Evolutionary conservation across 108 stramenopile genomes (phyloP).

Genomic region (Schizochytrium sp.): DNA sequence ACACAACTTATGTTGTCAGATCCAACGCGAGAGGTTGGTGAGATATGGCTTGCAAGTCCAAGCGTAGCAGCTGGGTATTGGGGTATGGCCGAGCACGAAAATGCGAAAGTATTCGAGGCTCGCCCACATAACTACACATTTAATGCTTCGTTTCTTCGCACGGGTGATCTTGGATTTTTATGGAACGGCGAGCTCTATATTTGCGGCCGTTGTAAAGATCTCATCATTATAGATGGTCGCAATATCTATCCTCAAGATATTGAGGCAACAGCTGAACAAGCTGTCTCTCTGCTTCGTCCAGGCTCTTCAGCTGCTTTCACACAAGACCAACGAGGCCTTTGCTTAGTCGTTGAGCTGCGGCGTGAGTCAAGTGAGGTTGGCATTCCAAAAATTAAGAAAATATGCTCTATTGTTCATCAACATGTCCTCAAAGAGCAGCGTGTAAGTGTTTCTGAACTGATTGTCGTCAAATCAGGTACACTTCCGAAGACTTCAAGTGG

Average conservation of each 20-base stretch:
- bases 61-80: constrained; percentile 88
- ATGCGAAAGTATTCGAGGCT: neutral
- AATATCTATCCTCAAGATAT: constrained; percentile 99
- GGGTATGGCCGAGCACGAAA: constrained; percentile 62
- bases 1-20: neutral
- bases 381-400: neutral
- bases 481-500: constrained; percentile 98
- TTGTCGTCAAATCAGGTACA: constrained; percentile 84
- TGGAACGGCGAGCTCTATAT: constrained; percentile 92
- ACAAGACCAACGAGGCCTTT: constrained; percentile 75
- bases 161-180: constrained; percentile 97
- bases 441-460: constrained; percentile 76
- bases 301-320: constrained; percentile 95
- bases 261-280: constrained; percentile 91
- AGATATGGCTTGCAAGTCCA: constrained; percentile 89
- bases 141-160: constrained; percentile 81
- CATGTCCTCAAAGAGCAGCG: constrained; percentile 70
- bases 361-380: neutral
- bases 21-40: constrained; percentile 77
- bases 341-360: constrained; percentile 82
- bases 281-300: constrained; percentile 75
- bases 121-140: constrained; percentile 50
- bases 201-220: constrained; percentile 92
- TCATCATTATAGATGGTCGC: constrained; percentile 96
- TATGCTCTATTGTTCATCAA: neutral